phyloP scores from a whole-genome alignment of 2,329 filamentous ascomycete species.

The Diaporthe citri region DNA sequence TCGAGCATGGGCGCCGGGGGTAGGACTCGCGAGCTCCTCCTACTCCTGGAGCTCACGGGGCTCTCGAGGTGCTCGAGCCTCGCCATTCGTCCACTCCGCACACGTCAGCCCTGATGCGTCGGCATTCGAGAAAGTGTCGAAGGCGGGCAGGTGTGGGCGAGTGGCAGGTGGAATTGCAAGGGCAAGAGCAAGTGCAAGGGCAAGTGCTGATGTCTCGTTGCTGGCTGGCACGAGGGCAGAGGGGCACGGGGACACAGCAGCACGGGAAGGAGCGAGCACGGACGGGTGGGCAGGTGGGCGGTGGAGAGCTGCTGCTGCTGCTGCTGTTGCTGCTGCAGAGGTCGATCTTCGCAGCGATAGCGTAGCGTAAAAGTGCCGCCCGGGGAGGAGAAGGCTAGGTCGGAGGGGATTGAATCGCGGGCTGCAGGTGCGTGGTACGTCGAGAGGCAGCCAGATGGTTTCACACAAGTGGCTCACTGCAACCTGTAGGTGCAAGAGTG shows the following conservation, averaged over 20 bases:
- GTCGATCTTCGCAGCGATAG: not conserved
- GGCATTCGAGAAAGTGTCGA: constrained; percentile 40
- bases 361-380: not conserved
- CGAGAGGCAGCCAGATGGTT: constrained; percentile 39
- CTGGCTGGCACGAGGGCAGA: constrained; percentile 5
- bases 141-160: constrained; percentile 1
- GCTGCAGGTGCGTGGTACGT: constrained; percentile 33
- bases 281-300: not conserved
- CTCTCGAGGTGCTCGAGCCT: constrained; percentile 46
- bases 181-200: not conserved
- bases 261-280: constrained; percentile 5
- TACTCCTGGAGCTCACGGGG: constrained; percentile 45
- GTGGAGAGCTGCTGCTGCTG: not conserved
- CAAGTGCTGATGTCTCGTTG: constrained; percentile 22
- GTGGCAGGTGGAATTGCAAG: not conserved
- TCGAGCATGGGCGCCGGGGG: constrained; percentile 45
- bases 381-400: constrained; percentile 2
- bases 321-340: not conserved
- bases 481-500: constrained; percentile 35
- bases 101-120: constrained; percentile 45
- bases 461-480: constrained; percentile 40
- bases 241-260: constrained; percentile 25
- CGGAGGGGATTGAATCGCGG: constrained; percentile 23
- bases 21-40: constrained; percentile 44
- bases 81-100: constrained; percentile 48